Conservation (phyloP, 345 rosid genomes). For the Fremontodendron californicum region DNA sequence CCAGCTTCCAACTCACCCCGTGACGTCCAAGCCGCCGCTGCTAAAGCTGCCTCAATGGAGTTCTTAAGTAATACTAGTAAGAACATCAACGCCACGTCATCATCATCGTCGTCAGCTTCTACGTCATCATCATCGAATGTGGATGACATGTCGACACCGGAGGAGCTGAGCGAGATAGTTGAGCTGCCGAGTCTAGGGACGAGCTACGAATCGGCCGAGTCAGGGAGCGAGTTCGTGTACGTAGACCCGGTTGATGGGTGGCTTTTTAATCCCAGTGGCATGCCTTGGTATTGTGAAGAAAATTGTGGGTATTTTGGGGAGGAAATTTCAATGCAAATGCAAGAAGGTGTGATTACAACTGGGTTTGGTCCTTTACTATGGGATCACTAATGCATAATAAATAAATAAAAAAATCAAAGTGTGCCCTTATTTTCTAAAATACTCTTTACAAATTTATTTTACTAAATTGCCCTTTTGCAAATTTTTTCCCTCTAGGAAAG, state of each 20-base stretch:
- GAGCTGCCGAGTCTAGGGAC: slow-evolving; percentile 69
- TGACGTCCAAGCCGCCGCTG: slow-evolving; percentile 53
- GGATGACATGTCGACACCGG: slow-evolving; percentile 50
- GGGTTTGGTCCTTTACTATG: slow-evolving; percentile 42
- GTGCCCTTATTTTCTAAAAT: not conserved
- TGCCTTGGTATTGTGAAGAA: slow-evolving; percentile 38
- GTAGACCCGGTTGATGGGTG: slow-evolving; percentile 49
- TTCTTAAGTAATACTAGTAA: not conserved
- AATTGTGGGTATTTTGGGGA: slow-evolving; percentile 38
- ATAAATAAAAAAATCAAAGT: not conserved
- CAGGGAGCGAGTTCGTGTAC: slow-evolving; percentile 52
- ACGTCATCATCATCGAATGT: slow-evolving; percentile 24
- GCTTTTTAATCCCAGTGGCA: slow-evolving; percentile 28
- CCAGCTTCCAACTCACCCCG: slow-evolving; percentile 43
- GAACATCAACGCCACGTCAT: not conserved
- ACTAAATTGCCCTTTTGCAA: not conserved
- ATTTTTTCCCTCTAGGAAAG: not conserved
- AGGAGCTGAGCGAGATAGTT: slow-evolving; percentile 78
- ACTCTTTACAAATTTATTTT: not conserved
- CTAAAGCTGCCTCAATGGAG: slow-evolving; percentile 50
- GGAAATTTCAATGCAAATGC: slow-evolving; percentile 32
- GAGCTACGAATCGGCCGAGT: slow-evolving; percentile 41
- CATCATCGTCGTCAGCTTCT: slow-evolving; percentile 15
- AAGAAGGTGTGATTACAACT: slow-evolving; percentile 23
- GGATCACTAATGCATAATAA: slow-evolving; percentile 29